phyloP scores from a whole-genome alignment of 2,329 filamentous ascomycete genomes.

The Ophiostoma himal-ulmi region DNA sequence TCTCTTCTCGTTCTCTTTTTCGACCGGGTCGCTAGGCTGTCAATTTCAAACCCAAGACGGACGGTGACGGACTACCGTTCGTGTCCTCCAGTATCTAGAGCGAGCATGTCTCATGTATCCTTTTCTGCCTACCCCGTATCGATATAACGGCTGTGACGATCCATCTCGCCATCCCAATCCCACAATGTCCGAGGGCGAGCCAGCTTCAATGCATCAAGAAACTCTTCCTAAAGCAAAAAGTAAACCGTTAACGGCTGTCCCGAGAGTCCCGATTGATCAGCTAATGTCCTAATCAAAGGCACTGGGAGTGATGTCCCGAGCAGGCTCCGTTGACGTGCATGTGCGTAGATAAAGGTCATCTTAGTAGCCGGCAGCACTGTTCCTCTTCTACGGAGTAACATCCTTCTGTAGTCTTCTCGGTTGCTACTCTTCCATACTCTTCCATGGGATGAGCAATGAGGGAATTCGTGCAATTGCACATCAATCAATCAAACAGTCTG shows the following conservation, averaged over 20 bases:
- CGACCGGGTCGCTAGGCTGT: no score
- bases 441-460: neutral
- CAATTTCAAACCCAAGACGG: neutral
- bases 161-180: constrained; percentile 1
- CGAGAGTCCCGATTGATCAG: neutral
- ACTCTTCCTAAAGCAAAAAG: neutral
- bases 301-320: neutral
- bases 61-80: constrained; percentile 1
- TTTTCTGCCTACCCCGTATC: neutral
- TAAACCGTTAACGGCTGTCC: neutral
- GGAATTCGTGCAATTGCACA: neutral
- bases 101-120: neutral
- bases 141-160: neutral
- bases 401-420: neutral
- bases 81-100: neutral
- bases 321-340: neutral
- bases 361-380: neutral
- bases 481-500: neutral
- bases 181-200: constrained; percentile 6
- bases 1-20: neutral
- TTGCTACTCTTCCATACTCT: neutral
- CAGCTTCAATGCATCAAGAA: neutral
- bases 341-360: neutral
- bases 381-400: neutral
- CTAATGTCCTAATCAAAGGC: neutral